Conservation (phyloP, 495 filamentous ascomycete genomes). For the Penicillium ucsense region DNA sequence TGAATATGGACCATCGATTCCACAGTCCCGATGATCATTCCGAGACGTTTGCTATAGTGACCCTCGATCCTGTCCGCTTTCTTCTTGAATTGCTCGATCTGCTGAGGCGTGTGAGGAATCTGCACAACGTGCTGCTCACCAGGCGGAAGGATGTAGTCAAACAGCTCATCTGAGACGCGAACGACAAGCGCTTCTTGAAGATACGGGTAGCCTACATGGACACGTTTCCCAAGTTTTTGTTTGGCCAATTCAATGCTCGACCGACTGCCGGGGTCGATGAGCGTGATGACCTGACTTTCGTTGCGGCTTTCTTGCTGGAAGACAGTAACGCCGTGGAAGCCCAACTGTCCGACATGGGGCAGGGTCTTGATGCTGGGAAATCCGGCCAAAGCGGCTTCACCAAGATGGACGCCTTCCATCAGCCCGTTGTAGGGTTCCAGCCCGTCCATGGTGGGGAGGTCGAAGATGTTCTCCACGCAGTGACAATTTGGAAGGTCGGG, state of each 20-base stretch:
- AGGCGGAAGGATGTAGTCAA: constrained; percentile 68
- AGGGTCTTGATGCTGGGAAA: constrained; percentile 85
- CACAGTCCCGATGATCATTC: constrained; percentile 76
- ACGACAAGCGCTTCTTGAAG: constrained; percentile 86
- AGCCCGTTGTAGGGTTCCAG: constrained; percentile 77
- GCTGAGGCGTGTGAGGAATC: constrained; percentile 62
- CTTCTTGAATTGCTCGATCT: constrained; percentile 73
- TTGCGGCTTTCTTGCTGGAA: constrained; percentile 96
- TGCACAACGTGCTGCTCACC: constrained; percentile 51
- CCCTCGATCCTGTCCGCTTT: constrained; percentile 78
- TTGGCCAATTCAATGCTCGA: constrained; percentile 65
- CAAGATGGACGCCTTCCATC: constrained; percentile 78
- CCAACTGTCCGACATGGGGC: constrained; percentile 66
- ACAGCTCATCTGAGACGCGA: constrained; percentile 86
- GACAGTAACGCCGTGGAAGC: constrained; percentile 88
- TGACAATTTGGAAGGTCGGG: constrained; percentile 78
- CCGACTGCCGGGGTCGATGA: constrained; percentile 61
- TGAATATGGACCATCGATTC: constrained; percentile 87
- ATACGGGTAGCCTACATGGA: constrained; percentile 93
- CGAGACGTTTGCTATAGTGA: constrained; percentile 80
- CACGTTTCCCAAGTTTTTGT: constrained; percentile 68
- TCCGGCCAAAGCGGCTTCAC: constrained; percentile 71
- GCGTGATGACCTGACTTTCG: constrained; percentile 87
- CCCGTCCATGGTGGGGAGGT: constrained; percentile 86
- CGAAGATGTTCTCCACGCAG: constrained; percentile 92